Base-by-base conservation (phyloP, 371 early-diverging fungal species). In the Agmasoma carcini region DNA sequence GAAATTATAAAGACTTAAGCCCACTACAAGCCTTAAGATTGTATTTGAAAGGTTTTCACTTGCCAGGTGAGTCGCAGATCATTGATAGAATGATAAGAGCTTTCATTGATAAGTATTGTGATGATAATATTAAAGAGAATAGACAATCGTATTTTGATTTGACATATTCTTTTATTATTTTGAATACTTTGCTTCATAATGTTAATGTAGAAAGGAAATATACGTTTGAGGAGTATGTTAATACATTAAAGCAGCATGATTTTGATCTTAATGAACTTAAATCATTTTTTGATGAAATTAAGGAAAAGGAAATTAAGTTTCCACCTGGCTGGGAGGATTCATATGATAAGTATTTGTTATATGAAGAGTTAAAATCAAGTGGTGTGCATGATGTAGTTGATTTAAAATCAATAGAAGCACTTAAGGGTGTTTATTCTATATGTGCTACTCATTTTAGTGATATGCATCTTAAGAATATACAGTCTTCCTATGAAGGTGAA, bases 121-220 rank as follows among this genome's bases (percentile, higher is more conserved):
- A 81, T 55, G 80, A 80, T 40, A 88, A 88, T 65, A 34, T 3
- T 6, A 15, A 15, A 41, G 43, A 15, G 15, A 41, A 17, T 20
- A 22, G 57, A 65, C 30, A 60, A 45, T 0, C 23, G 43, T 40
- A 48, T 22, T 84, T 82, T 61, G 75, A 86, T 7, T 76, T 90
- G 33, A 78, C 87, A 0, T 90, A 82, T 61, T 83, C 88, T 0
- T 78, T 90, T 34, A 82, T 90, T 60, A 81, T 88, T 81, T 72
- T 91, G 48, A 90, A 91, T 68, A 89, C 89, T 1, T 90, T 90
- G 78, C 81, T 85, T 64, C 87, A 94, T 72, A 89, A 84, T 61
- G 81, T 83, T 6, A 87, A 84, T 65, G 84, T 90, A 25, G 86
- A 85, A 70, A 75, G 79, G 40, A 82, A 86, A 34, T 88, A 88